Conservation (phyloP, 1,139 yeast species). For the Zhuliangozyma parablackwelliae region DNA sequence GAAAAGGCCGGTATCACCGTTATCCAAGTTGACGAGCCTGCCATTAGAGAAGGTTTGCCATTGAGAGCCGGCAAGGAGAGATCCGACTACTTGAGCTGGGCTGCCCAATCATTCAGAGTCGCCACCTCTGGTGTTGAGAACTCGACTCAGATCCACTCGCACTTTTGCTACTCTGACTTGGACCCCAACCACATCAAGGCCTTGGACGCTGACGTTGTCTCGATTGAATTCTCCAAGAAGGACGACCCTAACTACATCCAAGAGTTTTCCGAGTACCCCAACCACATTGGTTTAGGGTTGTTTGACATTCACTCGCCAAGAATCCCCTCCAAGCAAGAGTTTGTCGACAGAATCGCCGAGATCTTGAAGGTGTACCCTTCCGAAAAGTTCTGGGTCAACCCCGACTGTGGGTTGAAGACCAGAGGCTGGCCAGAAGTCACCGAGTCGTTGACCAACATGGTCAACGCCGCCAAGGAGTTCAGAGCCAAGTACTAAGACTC, state of each 20-base stretch:
- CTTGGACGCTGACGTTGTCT: conserved; percentile 98
- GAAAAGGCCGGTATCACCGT: conserved; percentile 98
- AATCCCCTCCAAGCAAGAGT: conserved; percentile 96
- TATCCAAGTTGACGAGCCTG: conserved; percentile 99
- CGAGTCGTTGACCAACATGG: conserved; percentile 93
- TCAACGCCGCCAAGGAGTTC: conserved; percentile 95
- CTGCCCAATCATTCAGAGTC: conserved; percentile 99
- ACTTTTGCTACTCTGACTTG: conserved; percentile 99
- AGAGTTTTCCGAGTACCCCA: conserved; percentile 97
- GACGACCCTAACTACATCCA: conserved; percentile 96
- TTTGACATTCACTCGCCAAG: conserved; percentile 99
- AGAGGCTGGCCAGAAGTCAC: conserved; percentile 91
- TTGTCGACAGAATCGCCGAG: conserved; percentile 87
- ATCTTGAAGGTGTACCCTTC: conserved; percentile 96
- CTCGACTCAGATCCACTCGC: conserved; percentile 97
- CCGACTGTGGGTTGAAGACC: conserved; percentile 99
- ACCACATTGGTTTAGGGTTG: conserved; percentile 98
- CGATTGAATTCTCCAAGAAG: conserved; percentile 99
- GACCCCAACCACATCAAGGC: conserved; percentile 99
- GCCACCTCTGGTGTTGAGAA: conserved; percentile 97
- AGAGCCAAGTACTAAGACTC: conserved; percentile 51
- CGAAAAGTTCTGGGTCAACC: conserved; percentile 98
- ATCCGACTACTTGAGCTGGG: conserved; percentile 95
- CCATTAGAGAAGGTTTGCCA: conserved; percentile 99
- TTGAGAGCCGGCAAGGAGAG: conserved; percentile 97